phyloP scores from a whole-genome alignment of 192 early-diverging fungal species.

The Coemansia sp. region DNA sequence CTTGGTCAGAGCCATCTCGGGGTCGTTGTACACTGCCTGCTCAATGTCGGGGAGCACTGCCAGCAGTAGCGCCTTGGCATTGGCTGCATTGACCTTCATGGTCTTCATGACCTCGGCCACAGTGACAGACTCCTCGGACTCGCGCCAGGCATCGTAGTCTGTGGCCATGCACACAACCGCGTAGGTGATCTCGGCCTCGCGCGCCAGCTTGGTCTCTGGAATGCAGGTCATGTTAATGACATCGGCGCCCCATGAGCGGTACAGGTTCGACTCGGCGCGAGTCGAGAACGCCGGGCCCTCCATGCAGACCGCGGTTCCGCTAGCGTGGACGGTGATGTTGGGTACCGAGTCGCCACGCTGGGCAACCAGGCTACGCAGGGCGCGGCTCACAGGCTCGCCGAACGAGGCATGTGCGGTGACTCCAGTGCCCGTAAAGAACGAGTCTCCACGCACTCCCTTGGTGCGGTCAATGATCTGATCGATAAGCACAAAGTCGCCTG shows the following conservation, averaged over 20 bases:
- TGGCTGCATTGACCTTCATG: slow-evolving; percentile 80
- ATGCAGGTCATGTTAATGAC: slow-evolving; percentile 98
- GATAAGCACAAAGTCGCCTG: slow-evolving; percentile 93
- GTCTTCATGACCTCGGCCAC: slow-evolving; percentile 87
- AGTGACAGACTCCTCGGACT: slow-evolving; percentile 79
- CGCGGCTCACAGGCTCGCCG: slow-evolving; percentile 89
- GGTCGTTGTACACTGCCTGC: slow-evolving; percentile 59
- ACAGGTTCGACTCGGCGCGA: slow-evolving; percentile 95
- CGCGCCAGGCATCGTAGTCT: slow-evolving; percentile 95
- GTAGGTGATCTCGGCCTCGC: slow-evolving; percentile 98
- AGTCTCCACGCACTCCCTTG: slow-evolving; percentile 90
- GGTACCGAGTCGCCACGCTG: slow-evolving; percentile 60
- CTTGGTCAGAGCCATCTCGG: slow-evolving; percentile 57
- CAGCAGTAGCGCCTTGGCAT: slow-evolving; percentile 78
- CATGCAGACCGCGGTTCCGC: slow-evolving; percentile 95
- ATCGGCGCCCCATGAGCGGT: slow-evolving; percentile 89
- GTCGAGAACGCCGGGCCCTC: slow-evolving; percentile 99
- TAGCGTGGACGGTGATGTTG: slow-evolving; percentile 62
- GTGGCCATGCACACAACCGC: slow-evolving; percentile 99
- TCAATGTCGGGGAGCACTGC: slow-evolving; percentile 81
- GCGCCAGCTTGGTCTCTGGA: slow-evolving; percentile 95
- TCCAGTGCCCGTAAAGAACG: slow-evolving; percentile 93
- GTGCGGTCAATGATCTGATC: slow-evolving; percentile 97
- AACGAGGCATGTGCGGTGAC: slow-evolving; percentile 91
- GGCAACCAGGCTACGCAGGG: slow-evolving; percentile 74